phyloP scores from a whole-genome alignment of 495 filamentous ascomycete genomes.

The Penicillium roqueforti region DNA sequence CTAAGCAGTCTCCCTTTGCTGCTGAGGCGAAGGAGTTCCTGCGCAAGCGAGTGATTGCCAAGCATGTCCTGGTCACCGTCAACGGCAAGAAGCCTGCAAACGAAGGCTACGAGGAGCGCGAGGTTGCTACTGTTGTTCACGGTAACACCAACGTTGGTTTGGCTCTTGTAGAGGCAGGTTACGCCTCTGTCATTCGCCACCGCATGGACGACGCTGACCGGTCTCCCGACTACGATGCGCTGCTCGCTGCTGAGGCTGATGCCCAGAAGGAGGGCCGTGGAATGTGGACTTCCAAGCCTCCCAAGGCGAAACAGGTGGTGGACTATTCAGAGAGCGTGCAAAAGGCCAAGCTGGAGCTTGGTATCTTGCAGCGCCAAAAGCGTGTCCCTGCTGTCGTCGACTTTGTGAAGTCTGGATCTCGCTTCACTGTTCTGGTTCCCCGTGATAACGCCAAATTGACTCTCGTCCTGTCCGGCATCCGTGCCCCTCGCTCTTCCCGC shows the following conservation, averaged over 20 bases:
- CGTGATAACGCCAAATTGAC: slow-evolving; percentile 93
- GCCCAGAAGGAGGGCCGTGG: slow-evolving; percentile 84
- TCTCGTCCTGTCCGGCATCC: slow-evolving; percentile 90
- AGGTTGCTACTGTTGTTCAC: slow-evolving; percentile 81
- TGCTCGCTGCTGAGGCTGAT: slow-evolving; percentile 81
- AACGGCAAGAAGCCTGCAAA: slow-evolving; percentile 88
- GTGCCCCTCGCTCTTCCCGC: slow-evolving; percentile 83
- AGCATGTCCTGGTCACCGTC: slow-evolving; percentile 80
- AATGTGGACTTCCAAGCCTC: slow-evolving; percentile 85
- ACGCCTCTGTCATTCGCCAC: slow-evolving; percentile 89
- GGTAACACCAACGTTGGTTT: slow-evolving; percentile 85
- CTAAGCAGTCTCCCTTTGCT: slow-evolving; percentile 77
- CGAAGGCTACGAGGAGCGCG: slow-evolving; percentile 89
- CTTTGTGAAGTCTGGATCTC: slow-evolving; percentile 91
- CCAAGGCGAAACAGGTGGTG: slow-evolving; percentile 71
- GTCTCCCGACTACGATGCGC: slow-evolving; percentile 87
- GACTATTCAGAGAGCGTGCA: slow-evolving; percentile 91
- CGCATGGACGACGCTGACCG: slow-evolving; percentile 88
- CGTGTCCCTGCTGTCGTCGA: slow-evolving; percentile 94
- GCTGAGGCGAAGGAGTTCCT: slow-evolving; percentile 96
- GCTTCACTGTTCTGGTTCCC: slow-evolving; percentile 89
- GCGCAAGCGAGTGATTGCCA: slow-evolving; percentile 90
- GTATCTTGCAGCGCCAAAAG: slow-evolving; percentile 80
- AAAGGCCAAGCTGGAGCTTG: slow-evolving; percentile 90
- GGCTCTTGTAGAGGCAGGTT: slow-evolving; percentile 82